Conservation (phyloP, 2,329 filamentous ascomycete genomes). For the Monilinia fructicola region DNA sequence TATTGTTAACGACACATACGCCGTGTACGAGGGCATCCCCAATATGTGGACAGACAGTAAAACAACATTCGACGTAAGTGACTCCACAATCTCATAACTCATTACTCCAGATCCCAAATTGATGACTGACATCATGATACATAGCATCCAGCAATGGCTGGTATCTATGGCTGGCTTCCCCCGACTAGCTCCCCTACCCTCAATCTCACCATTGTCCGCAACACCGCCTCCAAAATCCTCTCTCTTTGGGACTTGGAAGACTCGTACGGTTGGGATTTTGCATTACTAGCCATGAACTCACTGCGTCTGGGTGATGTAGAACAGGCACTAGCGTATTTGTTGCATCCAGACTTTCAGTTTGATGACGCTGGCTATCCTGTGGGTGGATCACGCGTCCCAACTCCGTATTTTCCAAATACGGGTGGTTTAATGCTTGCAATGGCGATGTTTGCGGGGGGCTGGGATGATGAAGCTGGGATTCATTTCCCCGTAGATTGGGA, state of each 20-base stretch:
- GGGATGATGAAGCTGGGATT: constrained; percentile 49
- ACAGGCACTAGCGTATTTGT: constrained; percentile 45
- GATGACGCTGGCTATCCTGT: constrained; percentile 57
- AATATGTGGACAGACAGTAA: constrained; percentile 44
- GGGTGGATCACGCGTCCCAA: constrained; percentile 53
- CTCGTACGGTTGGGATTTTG: constrained; percentile 50
- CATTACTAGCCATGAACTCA: constrained; percentile 49
- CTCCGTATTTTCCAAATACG: constrained; percentile 57
- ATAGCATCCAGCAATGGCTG: constrained; percentile 49
- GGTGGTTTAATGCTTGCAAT: constrained; percentile 52
- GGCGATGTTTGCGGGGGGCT: constrained; percentile 58
- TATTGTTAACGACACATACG: constrained; percentile 50
- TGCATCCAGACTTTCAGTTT: constrained; percentile 53
- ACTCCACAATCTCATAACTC: background rate
- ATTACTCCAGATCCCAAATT: background rate
- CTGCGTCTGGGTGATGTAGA: constrained; percentile 46
- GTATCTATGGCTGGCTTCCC: constrained; percentile 47
- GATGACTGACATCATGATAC: constrained; percentile 32
- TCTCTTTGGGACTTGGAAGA: constrained; percentile 46
- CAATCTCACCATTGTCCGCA: constrained; percentile 41
- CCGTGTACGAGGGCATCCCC: constrained; percentile 54
- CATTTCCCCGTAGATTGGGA: constrained; percentile 53
- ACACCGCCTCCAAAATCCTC: constrained; percentile 45
- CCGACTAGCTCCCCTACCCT: constrained; percentile 41
- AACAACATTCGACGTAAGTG: constrained; percentile 13